Conservation (phyloP, 306 rosid genomes). For the Rosa lucieae region DNA sequence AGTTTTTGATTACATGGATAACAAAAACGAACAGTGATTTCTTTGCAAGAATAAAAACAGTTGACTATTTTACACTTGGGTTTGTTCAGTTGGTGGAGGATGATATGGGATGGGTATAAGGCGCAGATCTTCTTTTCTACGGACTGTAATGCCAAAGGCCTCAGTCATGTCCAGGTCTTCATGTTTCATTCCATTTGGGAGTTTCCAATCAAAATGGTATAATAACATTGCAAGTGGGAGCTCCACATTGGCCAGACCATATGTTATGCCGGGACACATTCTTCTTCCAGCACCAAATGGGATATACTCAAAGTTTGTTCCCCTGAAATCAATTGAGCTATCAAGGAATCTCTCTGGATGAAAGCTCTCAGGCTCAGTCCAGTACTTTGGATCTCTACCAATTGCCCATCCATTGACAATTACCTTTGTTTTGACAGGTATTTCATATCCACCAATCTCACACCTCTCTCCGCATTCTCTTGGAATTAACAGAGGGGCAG, state of each 20-base stretch:
- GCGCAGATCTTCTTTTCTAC: slow-evolving; percentile 9
- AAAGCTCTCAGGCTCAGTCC: slow-evolving; percentile 26
- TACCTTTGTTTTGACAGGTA: slow-evolving; percentile 28
- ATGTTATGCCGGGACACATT: slow-evolving; percentile 16
- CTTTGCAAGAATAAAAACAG: neutral
- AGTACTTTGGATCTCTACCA: slow-evolving; percentile 25
- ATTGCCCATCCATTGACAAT: slow-evolving; percentile 34
- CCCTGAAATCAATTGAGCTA: slow-evolving; percentile 15
- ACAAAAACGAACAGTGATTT: neutral
- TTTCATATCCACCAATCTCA: slow-evolving; percentile 21
- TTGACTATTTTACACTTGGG: neutral
- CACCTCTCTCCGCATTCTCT: slow-evolving; percentile 20
- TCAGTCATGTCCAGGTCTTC: slow-evolving; percentile 29
- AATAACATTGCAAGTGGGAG: slow-evolving; percentile 22
- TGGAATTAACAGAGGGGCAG: slow-evolving; percentile 21
- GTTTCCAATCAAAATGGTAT: slow-evolving; percentile 28
- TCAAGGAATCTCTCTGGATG: slow-evolving; percentile 28
- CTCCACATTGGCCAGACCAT: slow-evolving; percentile 21
- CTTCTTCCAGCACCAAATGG: slow-evolving; percentile 31
- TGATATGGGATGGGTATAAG: slow-evolving; percentile 22
- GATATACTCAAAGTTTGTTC: slow-evolving; percentile 11
- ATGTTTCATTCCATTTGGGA: neutral
- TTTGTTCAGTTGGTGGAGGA: neutral
- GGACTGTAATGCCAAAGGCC: neutral
- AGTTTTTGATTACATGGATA: neutral